A percentile compares a stretch with the other conserved stretches of the same genome.
phyloP scores from a whole-genome alignment of 2,329 filamentous ascomycete genomes.

The Aspergillus sp. region DNA sequence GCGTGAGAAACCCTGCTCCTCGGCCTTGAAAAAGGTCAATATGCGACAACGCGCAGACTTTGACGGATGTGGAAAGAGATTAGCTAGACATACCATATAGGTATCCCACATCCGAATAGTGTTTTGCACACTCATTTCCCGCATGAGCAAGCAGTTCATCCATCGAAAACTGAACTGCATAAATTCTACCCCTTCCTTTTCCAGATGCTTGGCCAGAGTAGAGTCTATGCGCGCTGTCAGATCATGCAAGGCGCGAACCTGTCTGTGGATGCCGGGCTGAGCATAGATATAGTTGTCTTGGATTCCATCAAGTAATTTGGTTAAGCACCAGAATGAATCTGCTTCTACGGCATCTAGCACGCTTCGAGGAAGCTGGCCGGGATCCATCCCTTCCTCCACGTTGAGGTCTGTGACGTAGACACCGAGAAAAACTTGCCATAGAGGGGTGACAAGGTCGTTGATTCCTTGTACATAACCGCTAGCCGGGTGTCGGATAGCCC shows the following conservation, averaged over 20 bases:
- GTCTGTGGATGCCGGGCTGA: conserved; percentile 93
- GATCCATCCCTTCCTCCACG: conserved; percentile 94
- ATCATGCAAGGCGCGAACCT: conserved; percentile 86
- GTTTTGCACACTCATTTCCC: conserved; percentile 94
- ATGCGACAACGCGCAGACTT: conserved; percentile 10
- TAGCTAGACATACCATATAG: conserved; percentile 73
- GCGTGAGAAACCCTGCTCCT: conserved; percentile 97
- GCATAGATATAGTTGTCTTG: conserved; percentile 99
- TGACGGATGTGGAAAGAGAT: not conserved
- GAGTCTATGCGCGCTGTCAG: conserved; percentile 88
- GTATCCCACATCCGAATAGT: conserved; percentile 99
- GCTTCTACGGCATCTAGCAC: conserved; percentile 97
- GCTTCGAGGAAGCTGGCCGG: conserved; percentile 84
- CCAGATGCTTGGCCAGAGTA: conserved; percentile 81
- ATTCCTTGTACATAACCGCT: conserved; percentile 98
- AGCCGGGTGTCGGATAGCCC: conserved; percentile 96
- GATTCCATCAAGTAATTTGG: conserved; percentile 96
- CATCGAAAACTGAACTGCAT: conserved; percentile 99
- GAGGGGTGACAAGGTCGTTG: conserved; percentile 95
- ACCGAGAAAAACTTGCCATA: conserved; percentile 96
- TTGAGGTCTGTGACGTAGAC: conserved; percentile 94
- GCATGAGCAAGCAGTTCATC: conserved; percentile 99
- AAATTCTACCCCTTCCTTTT: conserved; percentile 91
- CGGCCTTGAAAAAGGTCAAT: conserved; percentile 65
- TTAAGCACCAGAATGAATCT: conserved; percentile 97